A percentile compares a stretch with the other conserved stretches of the same genome.
Evolutionary conservation across 345 rosid species (phyloP).

Genomic region (Crucihimalaya himalaica): DNA sequence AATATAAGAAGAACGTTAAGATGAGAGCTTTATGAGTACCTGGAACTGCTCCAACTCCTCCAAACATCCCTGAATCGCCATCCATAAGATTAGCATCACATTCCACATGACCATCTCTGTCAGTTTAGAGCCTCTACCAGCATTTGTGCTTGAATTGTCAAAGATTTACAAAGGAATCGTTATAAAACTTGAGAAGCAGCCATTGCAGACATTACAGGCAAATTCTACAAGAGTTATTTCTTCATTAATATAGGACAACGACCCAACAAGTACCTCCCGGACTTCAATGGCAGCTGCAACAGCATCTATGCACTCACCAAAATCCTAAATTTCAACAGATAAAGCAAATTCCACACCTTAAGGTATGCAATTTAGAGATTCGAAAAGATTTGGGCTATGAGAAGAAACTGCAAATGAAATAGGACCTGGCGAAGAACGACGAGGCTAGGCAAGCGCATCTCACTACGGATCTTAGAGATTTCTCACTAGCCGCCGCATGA

Average conservation of each 20-base stretch:
- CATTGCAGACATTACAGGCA: not conserved
- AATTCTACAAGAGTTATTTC: not conserved
- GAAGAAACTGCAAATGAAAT: not conserved
- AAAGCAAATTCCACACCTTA: not conserved
- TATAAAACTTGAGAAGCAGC: not conserved
- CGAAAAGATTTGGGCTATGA: not conserved
- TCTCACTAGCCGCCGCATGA: constrained; percentile 73
- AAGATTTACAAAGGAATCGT: constrained; percentile 11
- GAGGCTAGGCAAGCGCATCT: constrained; percentile 90
- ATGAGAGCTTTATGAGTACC: constrained; percentile 45
- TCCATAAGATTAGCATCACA: constrained; percentile 96
- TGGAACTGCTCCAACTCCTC: constrained; percentile 96
- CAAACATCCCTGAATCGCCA: constrained; percentile 81
- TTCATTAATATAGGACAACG: not conserved
- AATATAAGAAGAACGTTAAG: not conserved
- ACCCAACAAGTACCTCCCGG: constrained; percentile 61
- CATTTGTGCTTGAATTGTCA: constrained; percentile 91
- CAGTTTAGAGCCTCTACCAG: constrained; percentile 95
- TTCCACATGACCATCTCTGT: constrained; percentile 92
- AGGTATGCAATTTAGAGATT: not conserved
- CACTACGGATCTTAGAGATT: constrained; percentile 77
- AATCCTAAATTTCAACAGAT: constrained; percentile 47
- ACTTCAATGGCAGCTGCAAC: constrained; percentile 83
- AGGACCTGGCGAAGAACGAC: constrained; percentile 78
- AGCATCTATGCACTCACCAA: constrained; percentile 74